Evolutionary conservation across 1,139 yeast genomes (phyloP).

Genomic region (Geotrichum carabidarum): DNA sequence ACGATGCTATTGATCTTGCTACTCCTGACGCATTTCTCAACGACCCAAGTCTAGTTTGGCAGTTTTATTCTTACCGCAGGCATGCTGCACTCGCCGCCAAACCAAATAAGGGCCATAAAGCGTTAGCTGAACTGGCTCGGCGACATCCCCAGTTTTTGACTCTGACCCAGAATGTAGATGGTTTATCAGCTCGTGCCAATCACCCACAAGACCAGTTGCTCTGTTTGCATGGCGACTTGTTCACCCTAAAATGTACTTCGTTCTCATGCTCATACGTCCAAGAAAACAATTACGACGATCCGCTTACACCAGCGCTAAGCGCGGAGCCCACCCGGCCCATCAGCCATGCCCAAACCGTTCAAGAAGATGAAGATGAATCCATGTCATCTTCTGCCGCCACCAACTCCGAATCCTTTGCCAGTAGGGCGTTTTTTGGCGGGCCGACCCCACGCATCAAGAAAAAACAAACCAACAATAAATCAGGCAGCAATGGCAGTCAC

Average conservation of each 20-base stretch:
- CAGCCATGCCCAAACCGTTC: background rate
- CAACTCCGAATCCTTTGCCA: constrained; percentile 1
- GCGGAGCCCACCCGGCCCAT: background rate
- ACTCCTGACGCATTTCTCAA: constrained; percentile 83
- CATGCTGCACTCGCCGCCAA: constrained; percentile 56
- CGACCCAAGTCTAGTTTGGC: constrained; percentile 88
- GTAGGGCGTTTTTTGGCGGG: constrained; percentile 9
- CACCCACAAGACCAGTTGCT: constrained; percentile 50
- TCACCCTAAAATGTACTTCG: constrained; percentile 66
- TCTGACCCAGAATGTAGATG: constrained; percentile 80
- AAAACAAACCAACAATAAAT: background rate
- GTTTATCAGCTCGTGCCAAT: constrained; percentile 60
- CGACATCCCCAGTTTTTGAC: constrained; percentile 46
- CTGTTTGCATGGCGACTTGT: constrained; percentile 76
- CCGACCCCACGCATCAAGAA: constrained; percentile 5
- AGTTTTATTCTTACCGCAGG: constrained; percentile 70
- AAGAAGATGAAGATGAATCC: constrained; percentile 34
- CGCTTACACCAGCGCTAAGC: constrained; percentile 56
- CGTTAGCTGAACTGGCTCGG: constrained; percentile 54
- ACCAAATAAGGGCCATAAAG: constrained; percentile 71
- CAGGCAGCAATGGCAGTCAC: background rate
- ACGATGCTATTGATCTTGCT: constrained; percentile 75
- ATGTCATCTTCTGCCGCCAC: constrained; percentile 18
- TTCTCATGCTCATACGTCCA: constrained; percentile 64
- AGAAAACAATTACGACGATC: constrained; percentile 50